Base-by-base conservation (phyloP, 257 asterid species). In the Solanum lycopersicoides region DNA sequence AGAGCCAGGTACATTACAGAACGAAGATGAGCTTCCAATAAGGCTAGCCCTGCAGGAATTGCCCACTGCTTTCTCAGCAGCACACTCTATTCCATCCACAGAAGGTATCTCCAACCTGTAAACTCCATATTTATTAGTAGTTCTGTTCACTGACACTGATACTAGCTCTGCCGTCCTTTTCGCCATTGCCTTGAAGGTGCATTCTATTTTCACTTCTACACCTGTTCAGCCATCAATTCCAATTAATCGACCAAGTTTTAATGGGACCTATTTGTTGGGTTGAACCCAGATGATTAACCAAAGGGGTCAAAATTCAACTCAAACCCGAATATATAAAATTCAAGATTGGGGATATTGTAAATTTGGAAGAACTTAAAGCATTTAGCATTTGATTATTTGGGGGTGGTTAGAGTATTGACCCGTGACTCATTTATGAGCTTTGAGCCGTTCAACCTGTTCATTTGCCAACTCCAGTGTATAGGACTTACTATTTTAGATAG, bases 71-170 rank as follows among this genome's bases (percentile, higher is more conserved):
- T 93, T 94, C 77, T 96, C 99, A 73, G 90, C 89, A n/a, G 98
- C 98, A 87, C 99, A 96, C 86, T 96, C 92, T 53, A 96, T 93
- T 15, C 99, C 99, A 89, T 96, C 98, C 14, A 94, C 98, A 30
- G 96, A 91, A 12, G 98, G 97, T 42, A 96, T 93, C 87, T 94
- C 92, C 89, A 96, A 65, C 91, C 89, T 92, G 97, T 96, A 96
- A 32, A 96, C 92, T 60, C 99, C 98, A 85, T 92, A 68, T 88
- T 89, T 94, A 74, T 96, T 94, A 30, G 98, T 96, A 9, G 95
- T 96, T 86, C 99, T 92, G 92, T 94, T 94, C n/a, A 93, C 98
- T 9, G 98, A 94, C 68, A 95, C 94, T 8, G 93, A 87, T 77
- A 96, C 92, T 84, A 94, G 93, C 69, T 95, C 98, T 1, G 92